Base-by-base conservation (phyloP, 345 rosid genomes). In the Kernera saxatilis region DNA sequence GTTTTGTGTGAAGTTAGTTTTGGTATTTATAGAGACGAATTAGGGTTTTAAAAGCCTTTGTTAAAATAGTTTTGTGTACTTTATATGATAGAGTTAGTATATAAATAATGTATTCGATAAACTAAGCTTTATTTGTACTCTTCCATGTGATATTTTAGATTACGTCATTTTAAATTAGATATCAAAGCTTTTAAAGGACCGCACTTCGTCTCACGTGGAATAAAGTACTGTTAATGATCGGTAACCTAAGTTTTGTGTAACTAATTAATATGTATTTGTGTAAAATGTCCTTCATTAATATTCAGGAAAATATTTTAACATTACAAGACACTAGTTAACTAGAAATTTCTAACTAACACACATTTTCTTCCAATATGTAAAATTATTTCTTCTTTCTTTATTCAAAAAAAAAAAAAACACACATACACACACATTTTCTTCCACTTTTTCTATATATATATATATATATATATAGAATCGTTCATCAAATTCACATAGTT, bases 161-260 rank as follows among this genome's bases (percentile, higher is more conserved):
- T 48, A 49, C 21, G 50, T 43, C 40, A 39, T 71, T 58, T 57
- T 35, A 43, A 21, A 61, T 60, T 29, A 51, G 37, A 32, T 63
- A 45, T 54, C 76, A 65, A 37, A 65, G 50, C 33, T 73, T 65
- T 26, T 37, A 15, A 46, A 56, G 72, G 67, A 49, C 77, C 43
- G 72, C 78, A 73, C 50, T 55, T 54, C 56, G 18, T 17, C 32
- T 36, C 41, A 63, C 71, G 71, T 55, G 71, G 26, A 65, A 55
- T 52, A 73, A 73, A 73, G 52, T 51, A 41, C 23, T 58, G 21
- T 5, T 4, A 18, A 43, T 73, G 71, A 64, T 65, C 51, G 49
- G 13, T 29, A 17, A 58, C n/a, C 39, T 59, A 36, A 30, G 17
- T 30, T 41, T 26, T 52, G 49, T 39, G 27, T 53, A 37, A 27